Percentiles rank a stretch among this genome's conserved stretches.
Conservation (phyloP, 345 rosid species). For the Erodium maritimum region DNA sequence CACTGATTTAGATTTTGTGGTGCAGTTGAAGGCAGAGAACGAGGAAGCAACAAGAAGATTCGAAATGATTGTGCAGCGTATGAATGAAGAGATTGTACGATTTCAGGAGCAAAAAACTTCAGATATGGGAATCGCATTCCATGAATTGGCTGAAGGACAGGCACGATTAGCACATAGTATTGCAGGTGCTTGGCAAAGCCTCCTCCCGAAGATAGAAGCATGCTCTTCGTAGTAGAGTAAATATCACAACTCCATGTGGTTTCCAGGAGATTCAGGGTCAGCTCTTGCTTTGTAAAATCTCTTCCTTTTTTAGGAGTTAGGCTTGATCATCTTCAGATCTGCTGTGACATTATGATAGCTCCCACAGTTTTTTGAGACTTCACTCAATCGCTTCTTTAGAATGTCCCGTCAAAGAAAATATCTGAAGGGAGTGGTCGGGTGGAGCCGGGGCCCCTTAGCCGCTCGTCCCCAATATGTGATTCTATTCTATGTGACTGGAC, state of each 20-base stretch:
- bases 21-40: conserved; percentile 71
- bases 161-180: conserved; percentile 65
- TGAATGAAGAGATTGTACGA: conserved; percentile 79
- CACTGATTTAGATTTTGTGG: background rate
- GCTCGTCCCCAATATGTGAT: too few relatives aligned
- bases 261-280: background rate
- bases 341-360: too few relatives aligned
- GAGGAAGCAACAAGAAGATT: conserved; percentile 72
- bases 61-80: conserved; percentile 56
- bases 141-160: conserved; percentile 88
- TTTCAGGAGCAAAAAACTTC: conserved; percentile 84
- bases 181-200: conserved; percentile 94
- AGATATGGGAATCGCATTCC: conserved; percentile 86
- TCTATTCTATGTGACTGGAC: too few relatives aligned
- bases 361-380: too few relatives aligned
- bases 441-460: too few relatives aligned
- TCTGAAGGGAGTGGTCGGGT: too few relatives aligned
- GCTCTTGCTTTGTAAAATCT: background rate
- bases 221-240: conserved; percentile 21
- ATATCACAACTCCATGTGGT: background rate
- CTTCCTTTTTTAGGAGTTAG: too few relatives aligned
- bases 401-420: too few relatives aligned
- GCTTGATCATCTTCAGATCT: too few relatives aligned
- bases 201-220: conserved; percentile 88
- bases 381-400: too few relatives aligned